Base-by-base conservation (phyloP, 2,329 filamentous ascomycete genomes). In the Reticulascus tulasneorum region DNA sequence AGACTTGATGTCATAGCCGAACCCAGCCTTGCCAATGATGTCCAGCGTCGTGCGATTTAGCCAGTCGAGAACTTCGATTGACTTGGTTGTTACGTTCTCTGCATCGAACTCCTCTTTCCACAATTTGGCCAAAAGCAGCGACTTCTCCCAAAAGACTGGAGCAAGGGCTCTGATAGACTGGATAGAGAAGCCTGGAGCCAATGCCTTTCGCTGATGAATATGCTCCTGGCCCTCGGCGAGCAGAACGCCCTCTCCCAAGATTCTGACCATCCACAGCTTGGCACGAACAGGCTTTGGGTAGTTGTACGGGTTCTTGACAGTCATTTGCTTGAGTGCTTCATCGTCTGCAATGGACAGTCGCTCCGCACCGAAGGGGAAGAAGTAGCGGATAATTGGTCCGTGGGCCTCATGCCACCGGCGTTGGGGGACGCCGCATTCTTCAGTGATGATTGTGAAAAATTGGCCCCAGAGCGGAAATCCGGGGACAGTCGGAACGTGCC, bases 331-430 rank as follows among this genome's bases (percentile, higher is more conserved):
- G 29, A 69, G 56, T 12, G 60, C 60, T 32, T 63, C 60, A 35
- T 69, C 63, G 29, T 66, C 62, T 39, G 64, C 63, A 28, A 69
- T 49, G 4, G 64, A 62, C 8, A 69, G 54, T 24, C 65, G 56
- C 47, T 67, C 65, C 17, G 58, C 54, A 31, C 65, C 66, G 23
- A 68, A 62, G 17, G 64, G 66, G 38, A 68, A 68, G 54, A 64
- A 67, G 42, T 68, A 69, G 35, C 66, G 57, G 34, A 68, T 58
- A 29, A 68, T 64, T 20, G 59, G 55, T 12, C 64, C 64, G 29
- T 64, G 53, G 17, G 59, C 32, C 23, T 56, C 40, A 46, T 68
- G 64, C 65, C 66, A 69, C 39, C 52, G 39, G 27, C 65, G 58
- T 38, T 67, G 63, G 12, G 61, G 55, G 7, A 66, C 51, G 33